A percentile compares a stretch with the other conserved stretches of the same genome.
These are phyloP conservation scores for Tinospora cordifolia DNA, from an alignment of 164 flowering plant species.

Conservation along the genomic window DNA sequence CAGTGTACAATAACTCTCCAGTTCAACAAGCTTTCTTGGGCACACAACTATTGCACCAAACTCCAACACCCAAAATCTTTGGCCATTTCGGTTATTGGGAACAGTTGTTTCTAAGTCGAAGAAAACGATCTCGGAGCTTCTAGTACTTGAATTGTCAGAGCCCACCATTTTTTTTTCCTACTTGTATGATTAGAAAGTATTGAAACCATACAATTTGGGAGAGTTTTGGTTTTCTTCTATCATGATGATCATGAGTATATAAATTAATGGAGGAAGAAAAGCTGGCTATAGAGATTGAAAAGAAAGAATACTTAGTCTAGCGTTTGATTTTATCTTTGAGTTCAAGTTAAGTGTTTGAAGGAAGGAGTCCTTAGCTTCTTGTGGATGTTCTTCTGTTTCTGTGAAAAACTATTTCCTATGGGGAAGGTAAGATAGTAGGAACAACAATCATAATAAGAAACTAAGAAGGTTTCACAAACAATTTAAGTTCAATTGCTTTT, in stretches of 20 bases:
- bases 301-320: conserved; percentile 25
- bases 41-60: conserved; percentile 87
- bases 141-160: conserved; percentile 1
- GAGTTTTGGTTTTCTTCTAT: conserved; percentile 6
- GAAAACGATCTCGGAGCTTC: conserved; percentile 58
- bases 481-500: background rate
- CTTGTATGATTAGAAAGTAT: background rate
- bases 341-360: conserved; percentile 37
- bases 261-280: conserved; percentile 9
- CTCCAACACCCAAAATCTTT: conserved; percentile 56
- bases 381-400: conserved; percentile 20
- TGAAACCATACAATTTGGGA: background rate
- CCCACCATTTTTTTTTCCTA: conserved; percentile 7
- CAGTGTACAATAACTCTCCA: conserved; percentile 67
- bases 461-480: background rate
- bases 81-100: conserved; percentile 47
- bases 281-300: conserved; percentile 5
- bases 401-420: conserved; percentile 15
- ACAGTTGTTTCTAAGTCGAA: conserved; percentile 86
- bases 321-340: conserved; percentile 46
- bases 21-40: conserved; percentile 63
- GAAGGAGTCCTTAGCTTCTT: conserved; percentile 39
- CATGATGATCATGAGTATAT: conserved; percentile 6
- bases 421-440: conserved; percentile 21
- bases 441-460: conserved; percentile 13